Conservation (phyloP, 2,329 filamentous ascomycete species). For the Cephalotrichum gorgonifer region DNA sequence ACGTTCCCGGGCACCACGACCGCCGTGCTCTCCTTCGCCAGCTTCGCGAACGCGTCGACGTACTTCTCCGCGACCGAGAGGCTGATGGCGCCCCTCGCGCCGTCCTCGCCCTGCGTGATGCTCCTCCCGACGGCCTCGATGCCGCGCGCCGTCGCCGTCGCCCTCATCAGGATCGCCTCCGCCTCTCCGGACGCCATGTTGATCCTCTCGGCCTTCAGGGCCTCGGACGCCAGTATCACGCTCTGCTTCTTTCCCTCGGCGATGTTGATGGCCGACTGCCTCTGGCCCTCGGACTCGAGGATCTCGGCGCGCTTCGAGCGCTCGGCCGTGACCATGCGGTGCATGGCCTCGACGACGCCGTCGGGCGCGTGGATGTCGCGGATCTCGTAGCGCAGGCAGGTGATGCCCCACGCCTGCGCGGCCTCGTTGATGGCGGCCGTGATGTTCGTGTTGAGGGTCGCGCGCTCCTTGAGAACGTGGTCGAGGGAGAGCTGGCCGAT, state of each 20-base stretch:
- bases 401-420: constrained; percentile 91
- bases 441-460: constrained; percentile 93
- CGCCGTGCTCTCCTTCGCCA: constrained; percentile 91
- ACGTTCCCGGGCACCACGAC: constrained; percentile 96
- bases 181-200: constrained; percentile 89
- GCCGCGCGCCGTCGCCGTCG: constrained; percentile 73
- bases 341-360: constrained; percentile 93
- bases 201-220: constrained; percentile 80
- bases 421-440: constrained; percentile 98
- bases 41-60: constrained; percentile 83
- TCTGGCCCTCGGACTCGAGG: constrained; percentile 90
- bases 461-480: constrained; percentile 94
- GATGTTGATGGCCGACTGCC: constrained; percentile 97
- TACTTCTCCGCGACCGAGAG: constrained; percentile 94
- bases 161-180: constrained; percentile 81
- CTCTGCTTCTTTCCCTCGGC: constrained; percentile 96
- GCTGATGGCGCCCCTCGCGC: constrained; percentile 76
- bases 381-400: constrained; percentile 94
- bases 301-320: constrained; percentile 97
- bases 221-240: constrained; percentile 92
- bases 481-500: constrained; percentile 95
- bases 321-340: constrained; percentile 94
- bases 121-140: constrained; percentile 76
- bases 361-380: constrained; percentile 94
- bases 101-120: constrained; percentile 61